Conservation (phyloP, 2,329 filamentous ascomycete genomes). For the Diplodia corticola region DNA sequence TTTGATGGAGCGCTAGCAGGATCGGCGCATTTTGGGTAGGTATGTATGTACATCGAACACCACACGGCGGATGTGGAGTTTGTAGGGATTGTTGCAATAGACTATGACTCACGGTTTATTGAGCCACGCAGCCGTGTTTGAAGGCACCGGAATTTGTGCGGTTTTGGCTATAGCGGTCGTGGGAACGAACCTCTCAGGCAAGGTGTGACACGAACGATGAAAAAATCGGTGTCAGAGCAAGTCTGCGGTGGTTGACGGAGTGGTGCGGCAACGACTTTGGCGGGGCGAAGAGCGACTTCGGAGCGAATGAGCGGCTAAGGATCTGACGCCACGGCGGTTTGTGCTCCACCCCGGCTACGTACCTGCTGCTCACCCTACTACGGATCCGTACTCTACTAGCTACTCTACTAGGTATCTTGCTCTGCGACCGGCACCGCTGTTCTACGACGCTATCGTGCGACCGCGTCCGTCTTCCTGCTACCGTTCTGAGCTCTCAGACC, state of each 20-base stretch:
- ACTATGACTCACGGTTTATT: neutral
- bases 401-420: no score
- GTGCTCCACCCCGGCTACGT: conserved; percentile 15
- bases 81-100: neutral
- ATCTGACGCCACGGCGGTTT: conserved; percentile 22
- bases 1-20: conserved; percentile 1
- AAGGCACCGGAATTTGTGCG: no score
- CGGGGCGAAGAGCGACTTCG: conserved; percentile 7
- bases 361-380: conserved; percentile 22
- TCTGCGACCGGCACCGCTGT: no score
- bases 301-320: conserved; percentile 15
- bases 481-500: no score
- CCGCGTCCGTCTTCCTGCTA: no score
- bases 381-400: no score
- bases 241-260: neutral
- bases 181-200: neutral
- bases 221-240: neutral
- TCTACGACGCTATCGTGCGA: no score
- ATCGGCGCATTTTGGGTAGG: conserved; percentile 7
- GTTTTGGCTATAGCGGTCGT: neutral
- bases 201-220: neutral
- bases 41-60: neutral
- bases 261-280: conserved; percentile 12
- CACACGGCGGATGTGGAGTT: neutral
- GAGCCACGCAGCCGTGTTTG: neutral